Evolutionary conservation across 768 basidiomycete genomes (phyloP).

Genomic region (Lactarius hengduanensis): DNA sequence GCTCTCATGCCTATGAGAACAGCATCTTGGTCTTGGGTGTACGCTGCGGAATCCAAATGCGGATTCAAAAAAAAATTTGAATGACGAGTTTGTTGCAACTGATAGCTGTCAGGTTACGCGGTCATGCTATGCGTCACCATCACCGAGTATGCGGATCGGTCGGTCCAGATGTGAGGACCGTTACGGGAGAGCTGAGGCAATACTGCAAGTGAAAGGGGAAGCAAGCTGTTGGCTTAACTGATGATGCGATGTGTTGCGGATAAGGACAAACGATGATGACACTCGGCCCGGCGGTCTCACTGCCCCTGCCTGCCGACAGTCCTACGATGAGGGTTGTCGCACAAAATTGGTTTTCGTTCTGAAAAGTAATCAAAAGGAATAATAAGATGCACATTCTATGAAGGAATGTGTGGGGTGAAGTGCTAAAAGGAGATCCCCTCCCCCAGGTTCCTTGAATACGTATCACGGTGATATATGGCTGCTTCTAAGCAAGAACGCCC

Average conservation of each 20-base stretch:
- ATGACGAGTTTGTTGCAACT: not conserved
- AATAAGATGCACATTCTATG: not conserved
- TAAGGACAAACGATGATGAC: not conserved
- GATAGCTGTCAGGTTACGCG: not conserved
- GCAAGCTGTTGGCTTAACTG: not conserved
- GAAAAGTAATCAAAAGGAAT: not conserved
- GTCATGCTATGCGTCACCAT: not conserved
- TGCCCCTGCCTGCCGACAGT: not conserved
- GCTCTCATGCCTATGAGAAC: not conserved
- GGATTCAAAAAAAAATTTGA: not conserved
- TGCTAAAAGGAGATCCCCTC: not conserved
- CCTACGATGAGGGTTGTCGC: not conserved
- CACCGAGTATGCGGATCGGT: not conserved
- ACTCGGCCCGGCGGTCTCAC: not conserved
- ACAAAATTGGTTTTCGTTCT: not conserved
- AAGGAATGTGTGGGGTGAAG: not conserved
- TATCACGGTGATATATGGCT: not conserved
- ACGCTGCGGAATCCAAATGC: not conserved
- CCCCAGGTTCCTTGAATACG: conserved; percentile 5
- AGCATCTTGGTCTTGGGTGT: not conserved
- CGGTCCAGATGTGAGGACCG: not conserved
- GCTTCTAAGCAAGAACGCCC: not conserved
- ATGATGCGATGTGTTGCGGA: not conserved
- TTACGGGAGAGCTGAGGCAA: not conserved
- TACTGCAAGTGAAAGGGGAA: not conserved